A percentile compares a stretch with the other conserved stretches of the same genome.
phyloP scores from a whole-genome alignment of 768 basidiomycete genomes.

The Tremella mesenterica region DNA sequence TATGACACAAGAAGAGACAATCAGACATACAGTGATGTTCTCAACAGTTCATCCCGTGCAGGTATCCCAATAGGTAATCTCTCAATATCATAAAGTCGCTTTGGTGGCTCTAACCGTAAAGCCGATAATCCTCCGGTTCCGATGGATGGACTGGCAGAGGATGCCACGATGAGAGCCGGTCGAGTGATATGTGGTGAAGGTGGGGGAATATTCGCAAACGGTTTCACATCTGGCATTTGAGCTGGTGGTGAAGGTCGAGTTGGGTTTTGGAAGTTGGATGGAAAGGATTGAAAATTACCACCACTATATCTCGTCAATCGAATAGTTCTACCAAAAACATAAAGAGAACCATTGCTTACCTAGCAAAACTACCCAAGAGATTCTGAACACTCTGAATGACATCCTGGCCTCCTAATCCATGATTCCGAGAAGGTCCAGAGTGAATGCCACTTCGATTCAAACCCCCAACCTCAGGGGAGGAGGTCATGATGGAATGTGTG shows the following conservation, averaged over 20 bases:
- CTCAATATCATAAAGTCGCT: conserved; percentile 27
- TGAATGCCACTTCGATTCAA: background rate
- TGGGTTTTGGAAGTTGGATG: background rate
- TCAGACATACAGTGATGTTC: conserved; percentile 11
- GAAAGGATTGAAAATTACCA: conserved; percentile 2
- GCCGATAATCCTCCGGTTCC: conserved; percentile 9
- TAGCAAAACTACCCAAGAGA: conserved; percentile 9
- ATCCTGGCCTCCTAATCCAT: conserved; percentile 7
- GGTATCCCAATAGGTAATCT: conserved; percentile 12
- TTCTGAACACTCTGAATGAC: conserved; percentile 18
- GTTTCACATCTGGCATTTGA: conserved; percentile 6
- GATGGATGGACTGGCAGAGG: conserved; percentile 12
- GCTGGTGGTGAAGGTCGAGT: background rate
- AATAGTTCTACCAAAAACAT: background rate
- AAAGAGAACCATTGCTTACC: conserved; percentile 12
- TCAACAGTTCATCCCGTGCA: conserved; percentile 16
- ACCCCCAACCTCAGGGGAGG: conserved; percentile 16
- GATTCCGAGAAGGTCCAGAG: conserved; percentile 3
- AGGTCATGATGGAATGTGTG: conserved; percentile 10
- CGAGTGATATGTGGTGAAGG: conserved; percentile 1
- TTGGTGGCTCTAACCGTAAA: conserved; percentile 34
- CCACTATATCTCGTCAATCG: background rate
- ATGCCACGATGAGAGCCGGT: background rate
- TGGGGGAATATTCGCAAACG: conserved; percentile 12
- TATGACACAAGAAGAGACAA: background rate